Conservation (phyloP, 345 rosid species). For the Sonneratia caseolaris region DNA sequence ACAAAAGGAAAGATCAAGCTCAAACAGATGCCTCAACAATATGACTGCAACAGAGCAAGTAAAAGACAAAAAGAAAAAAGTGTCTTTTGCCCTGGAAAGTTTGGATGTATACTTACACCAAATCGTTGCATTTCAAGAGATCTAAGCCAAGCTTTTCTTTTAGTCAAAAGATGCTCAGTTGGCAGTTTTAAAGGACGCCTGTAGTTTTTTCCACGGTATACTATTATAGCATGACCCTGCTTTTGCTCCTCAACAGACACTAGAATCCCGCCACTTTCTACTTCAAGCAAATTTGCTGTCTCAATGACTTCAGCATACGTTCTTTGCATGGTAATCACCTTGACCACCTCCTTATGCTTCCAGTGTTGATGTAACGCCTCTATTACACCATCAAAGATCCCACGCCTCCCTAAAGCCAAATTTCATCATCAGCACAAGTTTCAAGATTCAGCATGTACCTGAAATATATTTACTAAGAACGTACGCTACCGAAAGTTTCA, state of each 20-base stretch:
- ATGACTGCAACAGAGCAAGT: neutral
- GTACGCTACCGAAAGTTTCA: neutral
- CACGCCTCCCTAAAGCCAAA: constrained; percentile 59
- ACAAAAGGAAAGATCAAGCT: constrained; percentile 4
- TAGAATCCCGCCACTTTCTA: constrained; percentile 68
- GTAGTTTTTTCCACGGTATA: constrained; percentile 84
- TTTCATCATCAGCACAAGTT: neutral
- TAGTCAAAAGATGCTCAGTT: constrained; percentile 52
- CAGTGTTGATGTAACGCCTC: constrained; percentile 90
- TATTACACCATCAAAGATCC: constrained; percentile 71
- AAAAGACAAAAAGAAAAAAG: neutral
- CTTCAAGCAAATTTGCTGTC: constrained; percentile 61
- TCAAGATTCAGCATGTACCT: neutral
- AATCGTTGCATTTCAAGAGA: constrained; percentile 68
- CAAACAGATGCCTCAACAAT: constrained; percentile 1
- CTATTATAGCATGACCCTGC: constrained; percentile 63
- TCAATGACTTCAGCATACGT: constrained; percentile 35
- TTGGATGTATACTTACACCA: constrained; percentile 43
- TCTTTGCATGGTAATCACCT: constrained; percentile 75
- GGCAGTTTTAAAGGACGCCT: constrained; percentile 44
- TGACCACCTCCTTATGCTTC: constrained; percentile 80
- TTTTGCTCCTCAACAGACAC: constrained; percentile 63
- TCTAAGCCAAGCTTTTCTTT: constrained; percentile 55
- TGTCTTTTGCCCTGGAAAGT: neutral
- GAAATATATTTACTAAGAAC: neutral